Conservation (phyloP, 257 asterid genomes). For the Solanum gracilifrons region DNA sequence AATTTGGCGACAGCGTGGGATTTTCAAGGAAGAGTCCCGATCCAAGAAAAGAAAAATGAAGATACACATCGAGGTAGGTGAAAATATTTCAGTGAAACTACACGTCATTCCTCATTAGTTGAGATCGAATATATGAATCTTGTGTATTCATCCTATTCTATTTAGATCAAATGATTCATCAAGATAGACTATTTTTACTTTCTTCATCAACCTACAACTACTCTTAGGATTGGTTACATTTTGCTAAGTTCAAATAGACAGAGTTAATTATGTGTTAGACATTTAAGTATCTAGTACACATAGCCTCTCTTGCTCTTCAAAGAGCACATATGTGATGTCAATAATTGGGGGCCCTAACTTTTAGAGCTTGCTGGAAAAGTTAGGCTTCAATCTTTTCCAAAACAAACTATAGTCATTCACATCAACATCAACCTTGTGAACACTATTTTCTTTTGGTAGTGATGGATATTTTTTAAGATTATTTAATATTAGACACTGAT, state of each 20-base stretch:
- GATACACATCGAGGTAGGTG: background rate
- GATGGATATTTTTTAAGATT: background rate
- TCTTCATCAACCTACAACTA: background rate
- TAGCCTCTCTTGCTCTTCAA: background rate
- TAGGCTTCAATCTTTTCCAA: background rate
- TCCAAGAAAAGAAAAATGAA: background rate
- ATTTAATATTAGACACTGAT: background rate
- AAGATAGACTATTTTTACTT: background rate
- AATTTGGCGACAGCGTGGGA: background rate
- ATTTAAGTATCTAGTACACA: background rate
- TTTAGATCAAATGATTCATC: background rate
- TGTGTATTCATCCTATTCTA: background rate
- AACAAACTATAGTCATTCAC: background rate
- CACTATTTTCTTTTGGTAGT: background rate
- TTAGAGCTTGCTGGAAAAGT: conserved; percentile 1
- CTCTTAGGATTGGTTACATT: background rate
- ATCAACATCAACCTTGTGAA: background rate
- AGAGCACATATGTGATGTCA: background rate
- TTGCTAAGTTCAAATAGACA: background rate
- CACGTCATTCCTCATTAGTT: background rate
- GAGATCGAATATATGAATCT: background rate
- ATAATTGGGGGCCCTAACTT: background rate
- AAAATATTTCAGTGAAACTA: background rate
- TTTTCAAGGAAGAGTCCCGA: too few relatives aligned
- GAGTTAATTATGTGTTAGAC: background rate